Conservation (phyloP, 1,284 basidiomycete genomes). For the Neonothopanus nambi region DNA sequence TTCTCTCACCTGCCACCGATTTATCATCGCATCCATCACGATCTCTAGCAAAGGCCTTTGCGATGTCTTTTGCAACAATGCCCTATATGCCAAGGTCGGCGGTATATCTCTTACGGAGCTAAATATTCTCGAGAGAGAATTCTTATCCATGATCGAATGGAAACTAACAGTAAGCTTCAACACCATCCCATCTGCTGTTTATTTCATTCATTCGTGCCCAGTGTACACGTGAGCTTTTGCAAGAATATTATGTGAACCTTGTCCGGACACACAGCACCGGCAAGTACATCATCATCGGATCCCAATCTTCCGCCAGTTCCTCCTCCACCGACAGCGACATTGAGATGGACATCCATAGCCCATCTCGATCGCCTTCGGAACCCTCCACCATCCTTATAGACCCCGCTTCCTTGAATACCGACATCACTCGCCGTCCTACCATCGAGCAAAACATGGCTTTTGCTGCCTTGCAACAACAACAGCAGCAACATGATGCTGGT, state of each 20-base stretch:
- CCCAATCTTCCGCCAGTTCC: slow-evolving; percentile 37
- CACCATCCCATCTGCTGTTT: slow-evolving; percentile 1
- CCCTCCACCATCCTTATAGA: slow-evolving; percentile 47
- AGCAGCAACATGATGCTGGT: slow-evolving; percentile 16
- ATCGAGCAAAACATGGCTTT: slow-evolving; percentile 83
- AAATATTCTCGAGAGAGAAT: slow-evolving; percentile 90
- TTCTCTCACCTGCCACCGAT: slow-evolving; percentile 93
- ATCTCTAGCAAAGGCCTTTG: slow-evolving; percentile 90
- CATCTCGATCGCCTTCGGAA: slow-evolving; percentile 49
- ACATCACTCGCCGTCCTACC: slow-evolving; percentile 56
- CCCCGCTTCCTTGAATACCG: slow-evolving; percentile 42
- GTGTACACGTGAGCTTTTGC: slow-evolving; percentile 79
- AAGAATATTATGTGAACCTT: slow-evolving; percentile 85
- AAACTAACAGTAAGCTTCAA: slow-evolving; percentile 75
- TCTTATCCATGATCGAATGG: slow-evolving; percentile 90
- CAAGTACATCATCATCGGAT: slow-evolving; percentile 54
- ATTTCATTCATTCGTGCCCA: slow-evolving; percentile 29
- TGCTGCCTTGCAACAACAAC: slow-evolving; percentile 58
- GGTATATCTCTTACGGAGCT: slow-evolving; percentile 89
- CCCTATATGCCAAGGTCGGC: slow-evolving; percentile 91
- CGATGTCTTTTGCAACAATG: slow-evolving; percentile 92
- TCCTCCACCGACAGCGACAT: slow-evolving; percentile 50
- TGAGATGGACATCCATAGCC: slow-evolving; percentile 50
- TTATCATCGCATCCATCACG: slow-evolving; percentile 87
- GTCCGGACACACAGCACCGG: slow-evolving; percentile 72